phyloP scores from a whole-genome alignment of 495 filamentous ascomycete species.

The Lepidopterella palustris region DNA sequence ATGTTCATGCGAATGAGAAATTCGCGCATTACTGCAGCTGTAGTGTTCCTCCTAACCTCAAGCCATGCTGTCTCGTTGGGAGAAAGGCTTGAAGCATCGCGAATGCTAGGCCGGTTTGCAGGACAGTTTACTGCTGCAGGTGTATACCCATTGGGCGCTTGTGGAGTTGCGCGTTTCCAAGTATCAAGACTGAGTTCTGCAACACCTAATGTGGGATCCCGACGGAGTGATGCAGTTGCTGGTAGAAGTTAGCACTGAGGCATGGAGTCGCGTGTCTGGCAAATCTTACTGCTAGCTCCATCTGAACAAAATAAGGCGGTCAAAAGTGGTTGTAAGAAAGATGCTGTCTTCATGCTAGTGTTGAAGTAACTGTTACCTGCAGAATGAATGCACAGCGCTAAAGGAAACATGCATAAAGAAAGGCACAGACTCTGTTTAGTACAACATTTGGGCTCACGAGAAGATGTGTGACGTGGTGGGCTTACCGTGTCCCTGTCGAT shows the following conservation, averaged over 20 bases:
- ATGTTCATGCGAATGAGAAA: conserved; percentile 70
- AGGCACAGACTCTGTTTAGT: no score
- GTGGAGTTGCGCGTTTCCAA: conserved; percentile 27
- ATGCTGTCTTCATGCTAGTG: no score
- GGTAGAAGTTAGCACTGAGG: background rate
- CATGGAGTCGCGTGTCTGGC: background rate
- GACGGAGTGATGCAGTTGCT: background rate
- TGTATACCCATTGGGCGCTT: conserved; percentile 38
- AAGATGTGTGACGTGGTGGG: no score
- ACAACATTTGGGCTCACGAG: no score
- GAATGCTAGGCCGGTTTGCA: conserved; percentile 44
- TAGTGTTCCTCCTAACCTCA: conserved; percentile 48
- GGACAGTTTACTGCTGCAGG: conserved; percentile 35
- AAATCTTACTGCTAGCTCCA: background rate
- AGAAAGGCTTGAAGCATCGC: conserved; percentile 54
- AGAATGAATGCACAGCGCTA: no score
- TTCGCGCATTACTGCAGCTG: conserved; percentile 60
- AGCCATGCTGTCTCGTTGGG: conserved; percentile 66
- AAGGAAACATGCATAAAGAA: no score
- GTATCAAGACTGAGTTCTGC: background rate
- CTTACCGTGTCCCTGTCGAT: no score
- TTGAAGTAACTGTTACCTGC: no score
- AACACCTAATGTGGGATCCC: background rate
- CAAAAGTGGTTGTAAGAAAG: no score
- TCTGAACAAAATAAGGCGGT: no score